phyloP scores from a whole-genome alignment of 768 basidiomycete genomes.

The Tylopilus rubrobrunneus region DNA sequence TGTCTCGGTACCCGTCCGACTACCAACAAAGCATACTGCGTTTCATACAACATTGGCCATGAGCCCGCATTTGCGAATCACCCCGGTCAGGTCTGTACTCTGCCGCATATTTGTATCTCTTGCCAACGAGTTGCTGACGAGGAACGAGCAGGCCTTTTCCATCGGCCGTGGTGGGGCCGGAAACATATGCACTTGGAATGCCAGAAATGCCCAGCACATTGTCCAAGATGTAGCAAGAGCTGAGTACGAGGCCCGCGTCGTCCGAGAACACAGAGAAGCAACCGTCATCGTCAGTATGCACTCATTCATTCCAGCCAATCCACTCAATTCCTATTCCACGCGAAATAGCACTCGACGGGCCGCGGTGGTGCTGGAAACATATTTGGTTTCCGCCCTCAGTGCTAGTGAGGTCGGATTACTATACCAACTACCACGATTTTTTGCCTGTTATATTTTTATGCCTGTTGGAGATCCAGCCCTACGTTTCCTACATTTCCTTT shows the following conservation, averaged over 20 bases:
- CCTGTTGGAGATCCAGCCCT: too few relatives aligned
- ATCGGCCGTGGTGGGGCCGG: slow-evolving; percentile 83
- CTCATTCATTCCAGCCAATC: neutral
- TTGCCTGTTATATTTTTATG: too few relatives aligned
- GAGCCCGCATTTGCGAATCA: slow-evolving; percentile 38
- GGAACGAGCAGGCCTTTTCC: slow-evolving; percentile 33
- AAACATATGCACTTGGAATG: slow-evolving; percentile 66
- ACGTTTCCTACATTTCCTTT: too few relatives aligned
- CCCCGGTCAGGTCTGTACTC: slow-evolving; percentile 34
- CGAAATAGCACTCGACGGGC: slow-evolving; percentile 52
- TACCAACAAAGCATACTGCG: slow-evolving; percentile 46
- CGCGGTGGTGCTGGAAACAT: slow-evolving; percentile 68
- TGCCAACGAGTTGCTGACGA: neutral
- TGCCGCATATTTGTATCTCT: too few relatives aligned
- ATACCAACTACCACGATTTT: too few relatives aligned
- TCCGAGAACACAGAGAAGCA: slow-evolving; percentile 25
- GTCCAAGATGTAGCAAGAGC: slow-evolving; percentile 22
- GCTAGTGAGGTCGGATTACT: too few relatives aligned
- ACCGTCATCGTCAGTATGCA: slow-evolving; percentile 32
- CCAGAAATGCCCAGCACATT: slow-evolving; percentile 34
- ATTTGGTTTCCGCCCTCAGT: slow-evolving; percentile 38
- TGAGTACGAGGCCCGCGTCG: slow-evolving; percentile 18
- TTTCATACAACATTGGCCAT: slow-evolving; percentile 50
- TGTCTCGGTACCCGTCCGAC: slow-evolving; percentile 41
- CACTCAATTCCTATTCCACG: neutral